These are phyloP conservation scores for Fusarium proliferatum DNA, from an alignment of 2,329 filamentous ascomycete genomes.

Conservation along the genomic window DNA sequence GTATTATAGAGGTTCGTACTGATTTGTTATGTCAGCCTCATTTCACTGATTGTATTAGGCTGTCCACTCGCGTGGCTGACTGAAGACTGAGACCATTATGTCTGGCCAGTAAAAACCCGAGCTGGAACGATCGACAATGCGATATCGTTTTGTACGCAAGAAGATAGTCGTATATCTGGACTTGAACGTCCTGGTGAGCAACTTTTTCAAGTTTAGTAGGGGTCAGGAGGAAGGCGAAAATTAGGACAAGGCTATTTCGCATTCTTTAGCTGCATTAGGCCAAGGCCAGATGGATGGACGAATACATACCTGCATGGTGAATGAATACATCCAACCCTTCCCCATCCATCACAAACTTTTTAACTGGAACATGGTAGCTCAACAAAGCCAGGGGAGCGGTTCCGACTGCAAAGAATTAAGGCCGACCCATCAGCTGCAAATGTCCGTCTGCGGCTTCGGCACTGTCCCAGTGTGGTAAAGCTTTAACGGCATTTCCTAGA, in stretches of 20 bases:
- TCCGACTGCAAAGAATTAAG: constrained; percentile 31
- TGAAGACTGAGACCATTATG: neutral
- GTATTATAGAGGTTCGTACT: constrained; percentile 22
- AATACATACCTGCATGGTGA: neutral
- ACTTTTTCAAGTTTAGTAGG: constrained; percentile 1
- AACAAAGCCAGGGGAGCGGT: constrained; percentile 32
- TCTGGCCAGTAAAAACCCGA: constrained; percentile 7
- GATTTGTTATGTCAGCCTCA: constrained; percentile 16
- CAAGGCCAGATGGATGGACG: constrained; percentile 14
- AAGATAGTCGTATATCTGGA: neutral
- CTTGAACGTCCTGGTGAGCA: neutral
- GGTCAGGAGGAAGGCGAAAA: constrained; percentile 16
- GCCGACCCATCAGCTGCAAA: constrained; percentile 27
- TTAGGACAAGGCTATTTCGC: constrained; percentile 30
- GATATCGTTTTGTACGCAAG: constrained; percentile 1
- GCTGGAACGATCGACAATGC: constrained; percentile 11
- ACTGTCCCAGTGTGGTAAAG: constrained; percentile 33
- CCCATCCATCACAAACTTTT: neutral
- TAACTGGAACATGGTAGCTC: constrained; percentile 11
- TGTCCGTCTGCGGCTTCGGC: constrained; percentile 32
- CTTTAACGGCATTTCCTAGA: constrained; percentile 33
- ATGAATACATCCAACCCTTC: neutral
- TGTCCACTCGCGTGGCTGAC: constrained; percentile 7
- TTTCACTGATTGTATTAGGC: neutral
- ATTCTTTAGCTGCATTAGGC: constrained; percentile 38